Base-by-base conservation (phyloP, 2,329 filamentous ascomycete species). In the Chrysoporthe puriensis region DNA sequence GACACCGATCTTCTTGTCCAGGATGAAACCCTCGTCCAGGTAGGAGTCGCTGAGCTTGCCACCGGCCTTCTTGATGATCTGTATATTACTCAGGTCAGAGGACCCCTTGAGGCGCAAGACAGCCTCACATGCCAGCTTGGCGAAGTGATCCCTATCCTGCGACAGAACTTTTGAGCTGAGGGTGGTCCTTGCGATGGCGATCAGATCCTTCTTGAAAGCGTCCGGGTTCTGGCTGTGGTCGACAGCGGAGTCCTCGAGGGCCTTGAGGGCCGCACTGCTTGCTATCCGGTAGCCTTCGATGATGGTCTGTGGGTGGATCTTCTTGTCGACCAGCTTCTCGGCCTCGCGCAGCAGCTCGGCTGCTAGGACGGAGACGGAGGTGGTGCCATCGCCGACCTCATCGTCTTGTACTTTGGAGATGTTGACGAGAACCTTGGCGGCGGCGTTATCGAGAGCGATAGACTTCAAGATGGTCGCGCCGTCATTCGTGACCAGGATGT, bases 361-460 rank as follows among this genome's bases (percentile, higher is more conserved):
- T 50, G 96, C 94, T 71, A 99, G 85, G 18, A 99, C 96, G 56
- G 96, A 91, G 66, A 99, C 96, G n/a, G 94, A 98, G 32, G 96
- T 99, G 58, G 96, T 99, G 68, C 96, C 96, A 78, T 99, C 96
- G 77, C 96, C 96, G 34, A 99, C 95, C 80, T 99, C 96, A 78
- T 99, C 96, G 76, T 99, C 96, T 79, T 99, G 96, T 6, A 99
- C 96, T 83, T 99, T 99, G 71, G 95, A 98, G 75, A 99, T 98
- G 80, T 99, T 99, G 78, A 99, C 96, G 56, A 99, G 86, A 5
- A 99, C 96, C 83, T 99, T 99, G 65, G 96, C 96, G 32, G 96
- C 96, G 56, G 96, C 96, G 79, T 99, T 99, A 81, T 99, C 96
- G 77, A 99, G 91, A 56, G 96, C 96, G 80, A 99, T 99, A 64